Base-by-base conservation (phyloP, 495 filamentous ascomycete species). In the Lepraria neglecta region DNA sequence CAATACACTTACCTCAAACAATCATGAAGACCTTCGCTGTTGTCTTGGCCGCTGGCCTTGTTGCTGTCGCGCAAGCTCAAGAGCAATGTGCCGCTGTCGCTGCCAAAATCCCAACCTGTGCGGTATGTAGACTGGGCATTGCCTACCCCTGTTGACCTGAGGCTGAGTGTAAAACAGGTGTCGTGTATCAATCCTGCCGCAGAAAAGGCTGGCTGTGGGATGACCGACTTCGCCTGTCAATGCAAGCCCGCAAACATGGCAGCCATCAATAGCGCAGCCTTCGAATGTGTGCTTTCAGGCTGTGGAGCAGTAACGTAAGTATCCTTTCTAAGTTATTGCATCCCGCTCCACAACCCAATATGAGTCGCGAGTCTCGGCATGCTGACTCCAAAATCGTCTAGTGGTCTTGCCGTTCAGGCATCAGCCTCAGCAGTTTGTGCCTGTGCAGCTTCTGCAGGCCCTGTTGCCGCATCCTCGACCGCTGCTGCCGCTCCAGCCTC, bases 341-440 rank as follows among this genome's bases (percentile, higher is more conserved):
- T 7, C 35, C 35, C 7, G 7, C 35, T 38, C 35, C 35, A 9
- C 35, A 38, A 38, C 6, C 35, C 9, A 35, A 11, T 38, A 38
- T 38, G 35, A 38, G 5, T 38, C 35, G 35, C 24, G 45, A 19
- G 7, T 38, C 35, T 38, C 35, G 1, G 4, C 12, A 38, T 38
- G 35, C 35, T 38, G 35, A 38, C 35, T 38, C 35, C 4, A 12
- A 11, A 10, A 12, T 38, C 12, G 4, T 38, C 35, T 38, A 38
- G 35, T 38, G 65, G 62, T 45, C 55, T 67, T 24, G 46, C 55
- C 6, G 66, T 64, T 21, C 63, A 65, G 50, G 57, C 56, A 24
- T 56, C 56, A 27, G 66, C 66, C 17, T 62, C 51, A 24, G 66
- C 66, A 38, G 66, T 68, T 14, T 67, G 65, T 46, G 65, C 57